phyloP scores from a whole-genome alignment of 805 yeast species.

The Scheffersomyces lignosus region DNA sequence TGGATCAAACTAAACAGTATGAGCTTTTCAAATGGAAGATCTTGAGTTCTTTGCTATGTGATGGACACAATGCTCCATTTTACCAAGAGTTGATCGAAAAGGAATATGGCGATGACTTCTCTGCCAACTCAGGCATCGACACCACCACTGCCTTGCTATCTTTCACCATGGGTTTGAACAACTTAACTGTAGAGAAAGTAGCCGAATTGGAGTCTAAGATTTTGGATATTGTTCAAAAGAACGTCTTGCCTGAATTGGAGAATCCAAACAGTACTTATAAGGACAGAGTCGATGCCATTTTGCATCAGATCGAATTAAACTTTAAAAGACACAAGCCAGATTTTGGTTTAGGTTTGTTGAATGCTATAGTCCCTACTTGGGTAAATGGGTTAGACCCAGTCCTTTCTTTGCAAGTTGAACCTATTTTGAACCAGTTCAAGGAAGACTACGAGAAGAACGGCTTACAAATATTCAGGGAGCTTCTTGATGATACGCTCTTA shows the following conservation, averaged over 20 bases:
- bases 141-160: conserved; percentile 73
- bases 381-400: conserved; percentile 80
- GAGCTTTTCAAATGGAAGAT: conserved; percentile 72
- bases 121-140: conserved; percentile 87
- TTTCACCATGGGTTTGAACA: conserved; percentile 85
- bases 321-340: conserved; percentile 87
- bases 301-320: conserved; percentile 82
- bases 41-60: conserved; percentile 68
- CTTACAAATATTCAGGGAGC: conserved; percentile 52
- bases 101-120: conserved; percentile 80
- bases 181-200: conserved; percentile 50
- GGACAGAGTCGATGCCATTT: conserved; percentile 71
- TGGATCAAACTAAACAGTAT: conserved; percentile 50
- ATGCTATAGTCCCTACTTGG: conserved; percentile 81
- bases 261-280: conserved; percentile 22
- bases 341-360: conserved; percentile 79
- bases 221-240: conserved; percentile 43
- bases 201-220: conserved; percentile 53
- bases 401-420: conserved; percentile 63
- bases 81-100: conserved; percentile 85
- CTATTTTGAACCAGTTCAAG: conserved; percentile 58
- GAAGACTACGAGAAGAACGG: conserved; percentile 55
- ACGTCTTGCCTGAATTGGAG: conserved; percentile 32
- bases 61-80: conserved; percentile 90
- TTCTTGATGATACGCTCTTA: conserved; percentile 56